Evolutionary conservation across 2,329 filamentous ascomycete species (phyloP).

Genomic region (Lasiodiplodia citricola): DNA sequence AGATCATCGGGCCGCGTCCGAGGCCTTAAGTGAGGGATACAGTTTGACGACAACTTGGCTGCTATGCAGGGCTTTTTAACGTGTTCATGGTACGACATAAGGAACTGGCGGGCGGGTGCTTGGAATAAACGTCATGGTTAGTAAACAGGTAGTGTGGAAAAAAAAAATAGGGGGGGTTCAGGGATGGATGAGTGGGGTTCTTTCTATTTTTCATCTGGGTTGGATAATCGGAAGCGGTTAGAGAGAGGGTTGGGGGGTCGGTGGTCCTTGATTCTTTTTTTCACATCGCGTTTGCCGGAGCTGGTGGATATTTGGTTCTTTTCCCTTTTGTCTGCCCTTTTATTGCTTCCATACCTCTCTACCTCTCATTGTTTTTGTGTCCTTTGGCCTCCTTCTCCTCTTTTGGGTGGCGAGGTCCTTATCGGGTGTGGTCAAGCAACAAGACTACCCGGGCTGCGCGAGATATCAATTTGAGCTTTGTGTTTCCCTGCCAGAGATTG

Average conservation of each 20-base stretch:
- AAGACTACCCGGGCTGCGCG: neutral
- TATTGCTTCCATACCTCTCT: neutral
- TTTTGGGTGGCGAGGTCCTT: neutral
- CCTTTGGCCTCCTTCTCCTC: neutral
- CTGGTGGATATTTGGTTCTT: neutral
- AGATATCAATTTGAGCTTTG: slow-evolving; percentile 21
- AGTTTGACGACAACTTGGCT: neutral
- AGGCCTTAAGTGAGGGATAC: neutral
- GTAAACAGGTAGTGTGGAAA: neutral
- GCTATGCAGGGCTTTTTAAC: neutral
- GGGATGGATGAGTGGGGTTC: neutral
- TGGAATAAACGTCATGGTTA: neutral
- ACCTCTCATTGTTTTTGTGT: neutral
- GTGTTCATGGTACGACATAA: neutral
- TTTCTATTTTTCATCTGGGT: neutral
- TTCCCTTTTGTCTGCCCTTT: neutral
- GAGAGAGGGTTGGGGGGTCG: neutral
- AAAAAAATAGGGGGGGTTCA: neutral
- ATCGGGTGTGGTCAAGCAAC: neutral
- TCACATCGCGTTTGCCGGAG: neutral
- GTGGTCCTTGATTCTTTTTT: neutral
- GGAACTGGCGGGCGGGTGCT: neutral
- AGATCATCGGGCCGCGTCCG: slow-evolving; percentile 80
- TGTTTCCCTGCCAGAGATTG: neutral
- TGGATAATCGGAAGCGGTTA: neutral